phyloP scores from a whole-genome alignment of 1,139 yeast genomes.

The Magnusiomyces sp. region DNA sequence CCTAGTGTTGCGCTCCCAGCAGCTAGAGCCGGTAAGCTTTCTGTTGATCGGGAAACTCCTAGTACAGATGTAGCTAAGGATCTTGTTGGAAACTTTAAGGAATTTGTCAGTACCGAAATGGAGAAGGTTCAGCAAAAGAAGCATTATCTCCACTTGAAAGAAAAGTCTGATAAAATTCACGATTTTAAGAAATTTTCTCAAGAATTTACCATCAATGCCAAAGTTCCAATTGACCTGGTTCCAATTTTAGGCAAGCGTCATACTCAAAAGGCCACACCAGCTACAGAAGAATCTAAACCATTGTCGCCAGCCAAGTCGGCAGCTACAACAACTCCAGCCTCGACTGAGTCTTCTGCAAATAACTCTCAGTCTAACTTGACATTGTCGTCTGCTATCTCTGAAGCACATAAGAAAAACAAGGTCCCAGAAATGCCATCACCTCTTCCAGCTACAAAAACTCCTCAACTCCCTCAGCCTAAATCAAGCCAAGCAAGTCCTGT shows the following conservation, averaged over 20 bases:
- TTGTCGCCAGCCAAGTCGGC: no score
- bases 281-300: no score
- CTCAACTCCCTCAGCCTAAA: conserved; percentile 2
- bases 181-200: conserved; percentile 80
- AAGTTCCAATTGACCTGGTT: conserved; percentile 60
- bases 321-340: not conserved
- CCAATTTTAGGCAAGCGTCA: conserved; percentile 66
- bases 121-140: conserved; percentile 28
- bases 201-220: conserved; percentile 54
- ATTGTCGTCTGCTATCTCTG: conserved; percentile 9
- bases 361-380: conserved; percentile 2
- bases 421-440: conserved; percentile 14
- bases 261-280: conserved; percentile 17
- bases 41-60: conserved; percentile 7
- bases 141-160: conserved; percentile 27
- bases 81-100: conserved; percentile 29
- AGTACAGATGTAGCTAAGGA: conserved; percentile 24
- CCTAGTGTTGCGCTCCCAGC: conserved; percentile 14
- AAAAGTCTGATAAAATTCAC: conserved; percentile 47
- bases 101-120: conserved; percentile 31
- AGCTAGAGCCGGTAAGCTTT: conserved; percentile 8
- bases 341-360: not conserved
- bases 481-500: not conserved
- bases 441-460: conserved; percentile 6
- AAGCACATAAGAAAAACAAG: conserved; percentile 8